Conservation (phyloP, 148 eudicot genomes). For the Mesembryanthemum crystallinum region DNA sequence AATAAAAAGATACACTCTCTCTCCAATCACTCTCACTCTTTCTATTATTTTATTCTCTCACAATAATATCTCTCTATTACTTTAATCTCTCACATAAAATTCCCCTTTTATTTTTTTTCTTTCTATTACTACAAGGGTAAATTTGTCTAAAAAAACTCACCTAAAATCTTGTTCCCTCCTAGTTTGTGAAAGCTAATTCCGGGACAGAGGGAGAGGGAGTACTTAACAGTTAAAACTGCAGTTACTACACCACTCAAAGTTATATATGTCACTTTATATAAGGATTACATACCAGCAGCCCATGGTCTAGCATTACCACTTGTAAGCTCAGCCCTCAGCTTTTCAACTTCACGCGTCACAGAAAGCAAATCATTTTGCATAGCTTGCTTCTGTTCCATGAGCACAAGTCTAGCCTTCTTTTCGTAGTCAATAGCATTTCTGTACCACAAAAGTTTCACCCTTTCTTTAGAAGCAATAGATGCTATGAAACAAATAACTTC, state of each 20-base stretch:
- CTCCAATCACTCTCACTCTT: no score
- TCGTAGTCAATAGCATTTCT: slow-evolving; percentile 86
- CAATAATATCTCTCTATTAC: no score
- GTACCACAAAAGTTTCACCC: slow-evolving; percentile 18
- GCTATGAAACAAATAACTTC: background rate
- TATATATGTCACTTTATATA: background rate
- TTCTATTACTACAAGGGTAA: no score
- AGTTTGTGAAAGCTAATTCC: no score
- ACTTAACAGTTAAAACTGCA: background rate
- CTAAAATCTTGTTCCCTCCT: no score
- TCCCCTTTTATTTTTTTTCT: no score
- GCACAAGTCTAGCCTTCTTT: slow-evolving; percentile 80
- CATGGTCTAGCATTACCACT: slow-evolving; percentile 61
- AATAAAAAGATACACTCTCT: no score
- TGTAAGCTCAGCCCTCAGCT: slow-evolving; percentile 71
- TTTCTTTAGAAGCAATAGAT: slow-evolving; percentile 11
- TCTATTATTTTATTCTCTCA: no score
- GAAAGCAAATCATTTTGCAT: slow-evolving; percentile 89
- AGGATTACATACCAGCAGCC: slow-evolving; percentile 58
- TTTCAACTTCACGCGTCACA: slow-evolving; percentile 96
- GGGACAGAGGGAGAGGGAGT: no score
- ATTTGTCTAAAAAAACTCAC: no score
- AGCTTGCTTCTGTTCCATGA: slow-evolving; percentile 79
- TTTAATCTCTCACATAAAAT: no score
- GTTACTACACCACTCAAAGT: background rate